Evolutionary conservation across 352 stramenopile genomes (phyloP).

Genomic region (Lagenidium giganteum): DNA sequence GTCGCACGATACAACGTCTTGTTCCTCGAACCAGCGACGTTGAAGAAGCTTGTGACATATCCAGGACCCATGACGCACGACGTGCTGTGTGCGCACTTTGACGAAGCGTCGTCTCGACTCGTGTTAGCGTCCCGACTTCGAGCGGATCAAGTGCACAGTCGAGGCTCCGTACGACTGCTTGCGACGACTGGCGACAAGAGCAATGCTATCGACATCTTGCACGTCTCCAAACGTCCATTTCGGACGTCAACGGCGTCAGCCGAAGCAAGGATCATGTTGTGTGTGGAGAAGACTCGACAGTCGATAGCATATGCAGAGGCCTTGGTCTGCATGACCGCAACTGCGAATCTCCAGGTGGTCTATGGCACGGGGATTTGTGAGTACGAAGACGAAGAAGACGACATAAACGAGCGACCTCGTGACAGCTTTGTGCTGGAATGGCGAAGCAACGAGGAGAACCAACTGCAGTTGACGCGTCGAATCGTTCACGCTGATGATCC

Average conservation of each 20-base stretch:
- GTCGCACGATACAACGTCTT: constrained; percentile 29
- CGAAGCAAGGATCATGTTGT: constrained; percentile 30
- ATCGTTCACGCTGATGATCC: constrained; percentile 15
- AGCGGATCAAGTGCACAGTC: background rate
- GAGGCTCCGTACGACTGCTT: constrained; percentile 2
- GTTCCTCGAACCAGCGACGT: constrained; percentile 56
- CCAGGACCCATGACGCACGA: constrained; percentile 28
- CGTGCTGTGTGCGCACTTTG: constrained; percentile 41
- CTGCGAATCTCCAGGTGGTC: constrained; percentile 18
- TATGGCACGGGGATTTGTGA: constrained; percentile 25
- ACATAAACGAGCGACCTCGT: background rate
- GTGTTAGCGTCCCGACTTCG: constrained; percentile 27
- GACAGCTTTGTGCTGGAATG: constrained; percentile 31
- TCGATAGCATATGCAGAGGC: constrained; percentile 32
- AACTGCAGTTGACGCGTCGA: constrained; percentile 15
- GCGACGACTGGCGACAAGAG: constrained; percentile 13
- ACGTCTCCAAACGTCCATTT: constrained; percentile 39
- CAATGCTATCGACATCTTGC: constrained; percentile 46
- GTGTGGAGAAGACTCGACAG: constrained; percentile 34
- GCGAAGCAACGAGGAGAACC: constrained; percentile 10
- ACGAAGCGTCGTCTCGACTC: constrained; percentile 28
- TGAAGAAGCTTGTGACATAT: constrained; percentile 53
- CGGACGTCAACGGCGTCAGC: background rate
- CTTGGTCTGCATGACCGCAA: constrained; percentile 27
- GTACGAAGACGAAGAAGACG: constrained; percentile 6